Evolutionary conservation across 106 monocot genomes (phyloP), one percentile per base, ranked within the genome.

Genomic region (Hemerocallis citrina): DNA sequence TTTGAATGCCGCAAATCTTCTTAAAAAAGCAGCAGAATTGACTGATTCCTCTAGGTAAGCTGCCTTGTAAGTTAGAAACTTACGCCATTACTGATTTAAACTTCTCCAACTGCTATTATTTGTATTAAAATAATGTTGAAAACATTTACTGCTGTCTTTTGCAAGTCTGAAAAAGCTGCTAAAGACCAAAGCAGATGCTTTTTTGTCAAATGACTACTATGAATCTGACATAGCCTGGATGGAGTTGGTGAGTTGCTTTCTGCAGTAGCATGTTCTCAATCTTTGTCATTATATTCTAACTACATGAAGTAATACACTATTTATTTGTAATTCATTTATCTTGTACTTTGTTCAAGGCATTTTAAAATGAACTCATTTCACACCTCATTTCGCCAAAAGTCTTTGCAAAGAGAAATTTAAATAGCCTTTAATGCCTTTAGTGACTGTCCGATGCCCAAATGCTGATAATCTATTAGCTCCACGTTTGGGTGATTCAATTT

Each of bases 161-260:
- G 44, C 34, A 63, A 95, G 95, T 72, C 45, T 96, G 69, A 89
- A 84, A 79, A 83, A 69, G 72, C 72, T 96, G 63, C 74, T 96
- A 37, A 71, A 63, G 67, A 68, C 86, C 28, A 96, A 90, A 79
- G 95, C 86, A 17, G 63, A 89, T 63, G 95, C 95, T 25, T 90
- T 96, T 64, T 55, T 96, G 55, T 96, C 95, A 63, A 90, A 96
- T 72, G 78, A 96, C 66, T 96, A 96, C 50, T 96, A 90, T 74
- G 90, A 96, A 55, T 96, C 95, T 65, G 95, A 96, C 58, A 77
- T 90, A 60, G 90, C 90, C 10, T 96, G 95, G 95, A 90, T 96
- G 83, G 86, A 90, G 51, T 68, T 96, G 86, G 95, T 96, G 43
- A 69, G 90, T 81, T 10, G 7, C 38, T 22, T 59, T 23, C 34